Percentiles rank a stretch among this genome's conserved stretches.
Conservation (phyloP, 2,329 filamentous ascomycete genomes). For the Metarhizium brunneum region DNA sequence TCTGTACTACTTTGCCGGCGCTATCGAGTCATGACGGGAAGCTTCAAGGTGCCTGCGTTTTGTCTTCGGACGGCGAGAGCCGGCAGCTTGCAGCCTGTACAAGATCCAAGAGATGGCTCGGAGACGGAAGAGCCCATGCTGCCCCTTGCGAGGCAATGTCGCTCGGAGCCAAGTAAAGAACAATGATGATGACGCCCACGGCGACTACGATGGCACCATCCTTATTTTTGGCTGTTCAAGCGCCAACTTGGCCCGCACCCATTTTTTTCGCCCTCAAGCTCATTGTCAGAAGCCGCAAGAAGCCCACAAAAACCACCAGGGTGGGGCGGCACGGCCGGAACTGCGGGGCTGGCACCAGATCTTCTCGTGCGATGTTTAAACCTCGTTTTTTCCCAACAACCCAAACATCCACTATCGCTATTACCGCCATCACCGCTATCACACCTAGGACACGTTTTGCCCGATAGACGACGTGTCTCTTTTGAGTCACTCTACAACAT, state of each 20-base stretch:
- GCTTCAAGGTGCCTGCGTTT: too few relatives aligned
- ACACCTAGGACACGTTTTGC: neutral
- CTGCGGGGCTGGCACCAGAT: conserved; percentile 4
- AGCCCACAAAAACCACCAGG: neutral
- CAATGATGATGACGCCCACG: too few relatives aligned
- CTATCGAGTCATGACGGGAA: too few relatives aligned
- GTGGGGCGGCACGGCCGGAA: conserved; percentile 3
- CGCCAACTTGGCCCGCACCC: neutral
- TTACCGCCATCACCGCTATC: neutral
- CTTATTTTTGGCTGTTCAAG: neutral
- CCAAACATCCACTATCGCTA: neutral
- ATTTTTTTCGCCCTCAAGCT: neutral
- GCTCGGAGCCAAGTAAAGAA: too few relatives aligned
- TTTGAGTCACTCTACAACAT: neutral
- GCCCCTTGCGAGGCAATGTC: too few relatives aligned
- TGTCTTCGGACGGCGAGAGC: too few relatives aligned
- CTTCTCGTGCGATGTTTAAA: conserved; percentile 1
- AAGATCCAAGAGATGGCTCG: too few relatives aligned
- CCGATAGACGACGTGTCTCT: neutral
- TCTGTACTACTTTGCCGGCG: too few relatives aligned
- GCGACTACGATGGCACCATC: too few relatives aligned
- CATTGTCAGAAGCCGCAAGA: neutral
- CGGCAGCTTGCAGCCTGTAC: too few relatives aligned
- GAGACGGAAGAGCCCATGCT: too few relatives aligned
- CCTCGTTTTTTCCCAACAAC: neutral